Evolutionary conservation across 345 rosid genomes (phyloP).

Genomic region (Gossypium mustelinum): DNA sequence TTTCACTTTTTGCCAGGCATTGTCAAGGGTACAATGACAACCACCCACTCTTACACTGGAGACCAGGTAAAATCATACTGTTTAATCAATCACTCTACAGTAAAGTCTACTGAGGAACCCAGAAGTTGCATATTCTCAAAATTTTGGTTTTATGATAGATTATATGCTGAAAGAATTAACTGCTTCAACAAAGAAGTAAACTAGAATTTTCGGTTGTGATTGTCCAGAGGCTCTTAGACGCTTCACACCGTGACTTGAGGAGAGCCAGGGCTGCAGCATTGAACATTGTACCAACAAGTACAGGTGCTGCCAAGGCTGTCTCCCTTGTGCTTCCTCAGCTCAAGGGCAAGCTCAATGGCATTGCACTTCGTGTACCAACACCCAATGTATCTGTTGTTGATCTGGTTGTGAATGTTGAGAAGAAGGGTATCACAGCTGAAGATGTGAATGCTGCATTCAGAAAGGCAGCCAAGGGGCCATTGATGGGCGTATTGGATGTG

Average conservation of each 20-base stretch:
- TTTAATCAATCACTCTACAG: background rate
- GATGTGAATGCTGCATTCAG: conserved; percentile 90
- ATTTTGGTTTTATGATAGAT: background rate
- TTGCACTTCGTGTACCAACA: conserved; percentile 93
- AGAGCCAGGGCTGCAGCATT: conserved; percentile 97
- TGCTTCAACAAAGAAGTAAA: background rate
- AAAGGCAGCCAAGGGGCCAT: conserved; percentile 80
- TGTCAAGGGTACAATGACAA: conserved; percentile 98
- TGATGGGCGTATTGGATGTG: conserved; percentile 77
- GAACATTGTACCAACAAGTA: conserved; percentile 96
- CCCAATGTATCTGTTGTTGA: conserved; percentile 95
- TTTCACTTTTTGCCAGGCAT: conserved; percentile 54
- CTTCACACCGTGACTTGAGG: conserved; percentile 94
- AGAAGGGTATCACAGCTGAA: conserved; percentile 77
- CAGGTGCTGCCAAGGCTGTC: conserved; percentile 97
- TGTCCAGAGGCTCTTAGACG: conserved; percentile 86
- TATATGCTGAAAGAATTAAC: background rate
- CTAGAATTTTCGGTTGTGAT: conserved; percentile 2
- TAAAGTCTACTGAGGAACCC: background rate
- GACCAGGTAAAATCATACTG: conserved; percentile 66
- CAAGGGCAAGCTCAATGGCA: conserved; percentile 96
- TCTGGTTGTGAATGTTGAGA: conserved; percentile 78
- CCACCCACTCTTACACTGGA: conserved; percentile 97
- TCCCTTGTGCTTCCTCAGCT: conserved; percentile 92
- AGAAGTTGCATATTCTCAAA: background rate